Conservation (phyloP, 2,329 filamentous ascomycete genomes). For the Stemphylium lycopersici region DNA sequence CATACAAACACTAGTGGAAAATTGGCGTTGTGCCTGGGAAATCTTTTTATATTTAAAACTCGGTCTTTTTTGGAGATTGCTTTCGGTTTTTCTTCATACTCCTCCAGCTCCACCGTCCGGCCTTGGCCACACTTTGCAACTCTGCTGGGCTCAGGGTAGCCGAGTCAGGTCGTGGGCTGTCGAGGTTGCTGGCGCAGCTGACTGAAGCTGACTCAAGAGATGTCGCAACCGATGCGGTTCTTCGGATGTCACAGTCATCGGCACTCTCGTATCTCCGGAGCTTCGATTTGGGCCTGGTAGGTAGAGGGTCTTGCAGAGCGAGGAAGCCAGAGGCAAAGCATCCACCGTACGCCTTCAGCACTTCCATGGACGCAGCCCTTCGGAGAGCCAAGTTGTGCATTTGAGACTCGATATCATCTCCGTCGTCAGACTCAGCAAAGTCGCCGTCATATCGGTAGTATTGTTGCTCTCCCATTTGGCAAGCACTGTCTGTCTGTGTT, state of each 20-base stretch:
- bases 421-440: conserved; percentile 30
- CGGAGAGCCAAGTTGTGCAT: conserved; percentile 28
- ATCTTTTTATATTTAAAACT: neutral
- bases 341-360: conserved; percentile 41
- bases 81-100: conserved; percentile 28
- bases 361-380: conserved; percentile 36
- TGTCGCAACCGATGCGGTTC: conserved; percentile 33
- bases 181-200: conserved; percentile 18
- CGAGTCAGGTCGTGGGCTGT: conserved; percentile 41
- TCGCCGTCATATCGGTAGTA: conserved; percentile 29
- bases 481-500: conserved; percentile 11
- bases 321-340: conserved; percentile 41
- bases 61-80: neutral
- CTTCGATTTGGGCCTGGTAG: conserved; percentile 26
- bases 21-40: conserved; percentile 2
- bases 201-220: conserved; percentile 19
- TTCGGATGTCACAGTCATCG: conserved; percentile 33
- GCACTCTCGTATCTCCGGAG: conserved; percentile 26
- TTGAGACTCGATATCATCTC: conserved; percentile 25
- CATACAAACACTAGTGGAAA: conserved; percentile 9
- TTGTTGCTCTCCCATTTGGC: conserved; percentile 20
- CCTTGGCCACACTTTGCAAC: conserved; percentile 16
- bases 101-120: conserved; percentile 31
- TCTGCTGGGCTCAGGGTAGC: conserved; percentile 35
- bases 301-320: conserved; percentile 32